Evolutionary conservation across 306 rosid species (phyloP), one percentile per base, ranked within the genome.

Genomic region (Malus sieversii): DNA sequence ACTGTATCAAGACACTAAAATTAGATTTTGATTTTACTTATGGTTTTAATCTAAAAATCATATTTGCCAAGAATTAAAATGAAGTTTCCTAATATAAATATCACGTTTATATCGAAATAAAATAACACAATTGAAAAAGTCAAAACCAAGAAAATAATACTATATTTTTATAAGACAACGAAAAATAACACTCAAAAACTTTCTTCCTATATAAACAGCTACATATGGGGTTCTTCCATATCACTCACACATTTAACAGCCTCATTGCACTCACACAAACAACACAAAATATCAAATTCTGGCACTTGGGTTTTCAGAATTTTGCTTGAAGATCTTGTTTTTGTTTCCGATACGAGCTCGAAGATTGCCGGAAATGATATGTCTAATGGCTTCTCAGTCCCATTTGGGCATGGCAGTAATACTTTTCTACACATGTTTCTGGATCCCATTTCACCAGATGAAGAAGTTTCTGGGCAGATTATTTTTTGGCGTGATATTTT

Each of bases 401-500:
- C 77, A 67, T 0, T 22, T 83, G 55, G 68, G 90, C 83, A 70
- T 85, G 65, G 87, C 82, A 13, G 78, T 85, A 68, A 76, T 89
- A 53, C 67, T 93, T 46, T 86, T 93, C 66, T 88, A 80, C 82
- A 86, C 92, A 10, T 90, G 93, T 75, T 3, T 93, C 65, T 82
- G 82, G 88, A 86, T 93, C 67, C 98, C 98, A 55, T 20, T 86
- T 38, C 64, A 27, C 57, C 84, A 80, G 74, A 80, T 93, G 57
- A 91, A 80, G 79, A 73, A 25, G 14, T 72, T 77, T 77, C 19
- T 92, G n/a, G 23, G 38, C 35, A 59, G 69, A 33, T 4, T 86
- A n/a, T 10, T 82, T 27, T 10, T 79, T 27, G 64, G 77, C 71
- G 13, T 20, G 63, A 25, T 9, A 23, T 33, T 82, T 2, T 46